Evolutionary conservation across 2,329 filamentous ascomycete genomes (phyloP).

Genomic region (Cladosporium sp.): DNA sequence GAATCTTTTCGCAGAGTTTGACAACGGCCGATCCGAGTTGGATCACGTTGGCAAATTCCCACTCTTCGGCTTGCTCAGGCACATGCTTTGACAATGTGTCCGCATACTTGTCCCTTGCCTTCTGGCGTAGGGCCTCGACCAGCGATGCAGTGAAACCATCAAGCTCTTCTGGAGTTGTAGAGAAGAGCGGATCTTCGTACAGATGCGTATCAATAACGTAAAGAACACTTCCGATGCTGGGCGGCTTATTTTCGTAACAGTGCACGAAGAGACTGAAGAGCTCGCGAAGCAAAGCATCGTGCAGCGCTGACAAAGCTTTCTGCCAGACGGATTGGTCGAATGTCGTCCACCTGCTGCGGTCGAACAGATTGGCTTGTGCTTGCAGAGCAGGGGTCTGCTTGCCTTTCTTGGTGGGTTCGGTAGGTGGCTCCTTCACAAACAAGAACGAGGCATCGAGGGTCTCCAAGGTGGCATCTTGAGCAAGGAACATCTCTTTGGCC

Average conservation of each 20-base stretch:
- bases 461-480: conserved; percentile 74
- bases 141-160: conserved; percentile 69
- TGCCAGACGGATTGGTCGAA: conserved; percentile 58
- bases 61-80: conserved; percentile 71
- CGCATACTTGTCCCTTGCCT: conserved; percentile 74
- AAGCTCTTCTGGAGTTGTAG: conserved; percentile 62
- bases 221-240: conserved; percentile 73
- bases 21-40: conserved; percentile 81
- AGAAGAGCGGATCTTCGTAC: conserved; percentile 70
- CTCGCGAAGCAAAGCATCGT: conserved; percentile 80
- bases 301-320: conserved; percentile 65
- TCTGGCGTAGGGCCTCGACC: conserved; percentile 64
- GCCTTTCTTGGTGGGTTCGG: conserved; percentile 48
- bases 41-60: conserved; percentile 89
- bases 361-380: conserved; percentile 40
- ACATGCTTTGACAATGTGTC: conserved; percentile 74
- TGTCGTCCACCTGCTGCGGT: conserved; percentile 48
- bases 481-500: conserved; percentile 74
- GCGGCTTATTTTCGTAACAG: conserved; percentile 84
- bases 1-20: conserved; percentile 79
- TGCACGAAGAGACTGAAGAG: conserved; percentile 82
- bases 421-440: conserved; percentile 65
- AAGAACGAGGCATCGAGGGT: conserved; percentile 81
- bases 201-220: conserved; percentile 78
- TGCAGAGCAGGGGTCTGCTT: conserved; percentile 44